Conservation (phyloP, 148 eudicot species). For the Vaccinium myrtillus region DNA sequence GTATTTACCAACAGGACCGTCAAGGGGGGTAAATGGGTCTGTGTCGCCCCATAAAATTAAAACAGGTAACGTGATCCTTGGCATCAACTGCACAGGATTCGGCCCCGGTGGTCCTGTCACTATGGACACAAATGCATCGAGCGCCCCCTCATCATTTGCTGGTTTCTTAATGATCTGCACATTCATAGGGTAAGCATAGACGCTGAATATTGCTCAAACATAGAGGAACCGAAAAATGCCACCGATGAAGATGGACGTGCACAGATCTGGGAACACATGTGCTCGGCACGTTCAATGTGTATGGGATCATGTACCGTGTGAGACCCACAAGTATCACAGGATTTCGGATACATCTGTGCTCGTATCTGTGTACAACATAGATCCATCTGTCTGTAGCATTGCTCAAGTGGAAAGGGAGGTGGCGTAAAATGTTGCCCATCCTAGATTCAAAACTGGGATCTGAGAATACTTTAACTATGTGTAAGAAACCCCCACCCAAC, state of each 20-base stretch:
- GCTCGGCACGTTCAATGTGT: neutral
- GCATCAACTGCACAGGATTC: conserved; percentile 75
- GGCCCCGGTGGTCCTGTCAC: conserved; percentile 98
- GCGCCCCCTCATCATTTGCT: conserved; percentile 75
- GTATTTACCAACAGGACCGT: conserved; percentile 93
- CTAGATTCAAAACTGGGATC: neutral
- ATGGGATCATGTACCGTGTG: neutral
- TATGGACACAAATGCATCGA: conserved; percentile 83
- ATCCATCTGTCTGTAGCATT: neutral
- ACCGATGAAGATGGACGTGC: neutral
- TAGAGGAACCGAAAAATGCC: neutral
- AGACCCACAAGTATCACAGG: neutral
- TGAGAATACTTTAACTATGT: too few relatives aligned
- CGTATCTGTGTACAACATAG: too few relatives aligned
- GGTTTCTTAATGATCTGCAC: conserved; percentile 79
- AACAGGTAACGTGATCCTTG: conserved; percentile 53
- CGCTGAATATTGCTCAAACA: neutral
- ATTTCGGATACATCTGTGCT: neutral
- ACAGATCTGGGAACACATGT: neutral
- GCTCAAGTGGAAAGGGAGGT: neutral
- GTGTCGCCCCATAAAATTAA: conserved; percentile 83
- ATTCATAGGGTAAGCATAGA: conserved; percentile 7
- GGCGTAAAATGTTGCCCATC: neutral
- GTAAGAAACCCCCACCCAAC: too few relatives aligned
- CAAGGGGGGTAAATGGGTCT: conserved; percentile 91